A percentile compares a stretch with the other conserved stretches of the same genome.
Conservation (phyloP, 495 filamentous ascomycete genomes). For the Podospora pseudopauciseta region DNA sequence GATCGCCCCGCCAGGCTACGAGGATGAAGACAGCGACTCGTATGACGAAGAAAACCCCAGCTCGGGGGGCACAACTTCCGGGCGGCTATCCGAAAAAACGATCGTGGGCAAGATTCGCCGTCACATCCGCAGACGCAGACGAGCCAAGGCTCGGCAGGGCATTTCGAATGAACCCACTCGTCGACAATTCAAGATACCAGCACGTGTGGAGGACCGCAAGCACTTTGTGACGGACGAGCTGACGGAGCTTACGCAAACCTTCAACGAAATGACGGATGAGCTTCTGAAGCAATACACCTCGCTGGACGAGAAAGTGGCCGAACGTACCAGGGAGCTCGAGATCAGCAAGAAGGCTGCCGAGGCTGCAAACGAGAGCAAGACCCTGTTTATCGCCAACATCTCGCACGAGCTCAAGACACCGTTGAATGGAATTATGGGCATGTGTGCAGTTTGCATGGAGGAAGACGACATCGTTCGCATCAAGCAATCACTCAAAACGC, state of each 20-base stretch:
- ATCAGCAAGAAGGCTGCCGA: slow-evolving; percentile 88
- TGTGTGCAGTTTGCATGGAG: slow-evolving; percentile 88
- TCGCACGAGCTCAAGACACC: slow-evolving; percentile 93
- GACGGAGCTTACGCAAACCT: slow-evolving; percentile 79
- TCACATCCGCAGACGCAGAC: slow-evolving; percentile 27
- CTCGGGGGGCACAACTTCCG: slow-evolving; percentile 35
- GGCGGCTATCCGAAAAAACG: slow-evolving; percentile 39
- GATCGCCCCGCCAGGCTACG: slow-evolving; percentile 59
- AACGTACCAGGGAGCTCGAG: slow-evolving; percentile 80
- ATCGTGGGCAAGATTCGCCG: slow-evolving; percentile 35
- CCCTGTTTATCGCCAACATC: slow-evolving; percentile 92
- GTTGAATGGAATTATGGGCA: slow-evolving; percentile 87
- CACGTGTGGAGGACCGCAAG: slow-evolving; percentile 70
- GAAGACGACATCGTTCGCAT: slow-evolving; percentile 74
- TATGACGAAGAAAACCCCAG: slow-evolving; percentile 44
- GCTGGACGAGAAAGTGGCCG: slow-evolving; percentile 76
- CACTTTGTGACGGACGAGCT: slow-evolving; percentile 80
- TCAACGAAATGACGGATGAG: slow-evolving; percentile 93
- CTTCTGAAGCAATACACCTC: slow-evolving; percentile 78
- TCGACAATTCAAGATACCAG: slow-evolving; percentile 74
- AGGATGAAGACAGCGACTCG: slow-evolving; percentile 41
- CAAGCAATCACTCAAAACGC: slow-evolving; percentile 74
- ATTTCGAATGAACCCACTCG: slow-evolving; percentile 46
- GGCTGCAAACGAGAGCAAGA: slow-evolving; percentile 90
- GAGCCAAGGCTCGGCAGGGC: slow-evolving; percentile 29